These are phyloP conservation scores for Alopecurus myosuroides DNA, from an alignment of 176 grass and related monocot genomes.

Conservation along the genomic window DNA sequence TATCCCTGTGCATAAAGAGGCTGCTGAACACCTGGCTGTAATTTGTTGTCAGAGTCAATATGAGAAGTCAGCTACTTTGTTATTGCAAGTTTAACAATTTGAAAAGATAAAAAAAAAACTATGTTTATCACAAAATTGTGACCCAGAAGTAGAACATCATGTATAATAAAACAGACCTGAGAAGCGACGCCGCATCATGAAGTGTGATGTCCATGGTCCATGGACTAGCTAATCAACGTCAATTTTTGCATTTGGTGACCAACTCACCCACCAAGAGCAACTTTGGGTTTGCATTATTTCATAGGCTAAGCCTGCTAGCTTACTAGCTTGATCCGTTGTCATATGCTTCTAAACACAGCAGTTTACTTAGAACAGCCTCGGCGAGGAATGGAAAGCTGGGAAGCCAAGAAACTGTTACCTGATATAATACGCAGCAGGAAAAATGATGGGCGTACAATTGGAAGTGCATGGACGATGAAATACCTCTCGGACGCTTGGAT, in stretches of 20 bases:
- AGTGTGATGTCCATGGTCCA: too few relatives aligned
- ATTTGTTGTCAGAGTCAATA: not conserved
- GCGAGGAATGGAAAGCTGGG: constrained; percentile 33
- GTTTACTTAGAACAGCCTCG: too few relatives aligned
- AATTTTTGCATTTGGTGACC: not conserved
- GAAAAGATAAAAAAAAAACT: not conserved
- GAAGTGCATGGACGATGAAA: constrained; percentile 18
- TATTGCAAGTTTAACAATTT: not conserved
- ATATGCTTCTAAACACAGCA: too few relatives aligned
- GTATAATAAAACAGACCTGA: too few relatives aligned
- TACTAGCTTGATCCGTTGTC: not conserved
- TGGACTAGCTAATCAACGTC: not conserved
- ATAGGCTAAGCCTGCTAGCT: too few relatives aligned
- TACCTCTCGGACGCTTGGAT: constrained; percentile 49
- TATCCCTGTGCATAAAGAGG: not conserved
- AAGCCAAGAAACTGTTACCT: constrained; percentile 46
- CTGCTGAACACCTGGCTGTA: not conserved
- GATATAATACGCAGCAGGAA: constrained; percentile 44
- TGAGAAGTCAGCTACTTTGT: not conserved
- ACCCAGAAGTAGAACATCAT: too few relatives aligned
- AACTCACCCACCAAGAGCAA: not conserved
- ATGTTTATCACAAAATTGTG: not conserved
- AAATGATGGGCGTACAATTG: not conserved
- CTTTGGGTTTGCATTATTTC: not conserved
- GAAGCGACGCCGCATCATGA: too few relatives aligned